Evolutionary conservation across 1,139 yeast genomes (phyloP).

Genomic region (Kluyveromyces sp.): DNA sequence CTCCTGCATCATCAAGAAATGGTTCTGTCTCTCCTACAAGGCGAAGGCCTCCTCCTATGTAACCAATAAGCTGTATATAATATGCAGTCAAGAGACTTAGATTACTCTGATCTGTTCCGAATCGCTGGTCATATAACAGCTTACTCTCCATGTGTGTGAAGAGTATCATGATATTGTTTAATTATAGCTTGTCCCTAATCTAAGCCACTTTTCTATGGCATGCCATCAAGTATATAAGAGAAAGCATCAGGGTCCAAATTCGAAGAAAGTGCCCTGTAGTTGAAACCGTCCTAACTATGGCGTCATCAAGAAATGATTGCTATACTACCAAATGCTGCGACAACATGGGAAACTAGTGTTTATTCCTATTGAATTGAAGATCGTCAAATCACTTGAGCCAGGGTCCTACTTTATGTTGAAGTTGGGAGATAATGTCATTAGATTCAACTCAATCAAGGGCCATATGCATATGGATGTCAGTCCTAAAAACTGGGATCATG

Average conservation of each 20-base stretch:
- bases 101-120: no score
- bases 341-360: constrained; percentile 12
- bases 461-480: constrained; percentile 7
- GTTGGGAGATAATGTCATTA: constrained; percentile 9
- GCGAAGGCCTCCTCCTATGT: constrained; percentile 26
- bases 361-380: constrained; percentile 6
- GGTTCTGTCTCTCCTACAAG: constrained; percentile 19
- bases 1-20: constrained; percentile 17
- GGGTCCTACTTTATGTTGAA: constrained; percentile 11
- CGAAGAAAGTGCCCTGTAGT: background rate
- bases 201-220: background rate
- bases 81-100: background rate
- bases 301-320: no score
- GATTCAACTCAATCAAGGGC: constrained; percentile 9
- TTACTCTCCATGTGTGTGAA: no score
- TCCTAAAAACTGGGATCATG: constrained; percentile 3
- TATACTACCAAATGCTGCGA: constrained; percentile 10
- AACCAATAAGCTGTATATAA: background rate
- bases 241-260: background rate
- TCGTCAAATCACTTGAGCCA: constrained; percentile 3
- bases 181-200: background rate
- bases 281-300: background rate
- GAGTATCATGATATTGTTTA: no score
- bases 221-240: background rate
- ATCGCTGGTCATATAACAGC: no score